Conservation (phyloP, 345 rosid species). For the Melaleuca quinquenervia region DNA sequence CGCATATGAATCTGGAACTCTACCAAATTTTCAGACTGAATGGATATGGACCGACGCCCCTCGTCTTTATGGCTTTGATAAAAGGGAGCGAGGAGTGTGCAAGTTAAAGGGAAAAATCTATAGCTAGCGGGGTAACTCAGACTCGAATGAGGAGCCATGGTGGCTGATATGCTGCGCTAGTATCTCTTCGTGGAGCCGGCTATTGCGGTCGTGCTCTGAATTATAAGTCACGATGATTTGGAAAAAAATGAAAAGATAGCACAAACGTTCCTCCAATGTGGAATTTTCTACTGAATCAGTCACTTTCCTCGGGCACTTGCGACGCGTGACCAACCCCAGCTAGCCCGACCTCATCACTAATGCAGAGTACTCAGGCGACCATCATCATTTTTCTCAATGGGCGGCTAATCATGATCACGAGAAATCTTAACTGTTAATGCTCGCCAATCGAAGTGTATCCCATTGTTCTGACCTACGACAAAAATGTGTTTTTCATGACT, state of each 20-base stretch:
- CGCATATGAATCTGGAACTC: not conserved
- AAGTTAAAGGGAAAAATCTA: not conserved
- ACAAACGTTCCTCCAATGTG: not conserved
- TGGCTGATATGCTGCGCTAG: not conserved
- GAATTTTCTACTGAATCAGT: not conserved
- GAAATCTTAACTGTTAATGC: not conserved
- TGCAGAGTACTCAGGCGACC: not conserved
- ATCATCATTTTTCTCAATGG: not conserved
- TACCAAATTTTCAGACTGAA: not conserved
- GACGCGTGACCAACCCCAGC: not conserved
- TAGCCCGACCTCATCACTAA: not conserved
- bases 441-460: not conserved
- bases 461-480: not conserved
- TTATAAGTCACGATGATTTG: not conserved
- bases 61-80: not conserved
- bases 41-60: not conserved
- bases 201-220: not conserved
- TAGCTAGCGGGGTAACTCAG: not conserved
- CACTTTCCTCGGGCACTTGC: not conserved
- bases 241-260: not conserved
- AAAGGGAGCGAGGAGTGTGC: not conserved
- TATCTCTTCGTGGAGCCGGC: not conserved
- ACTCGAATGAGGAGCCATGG: not conserved
- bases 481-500: too few species aligned
- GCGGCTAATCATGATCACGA: not conserved